Evolutionary conservation across 352 stramenopile species (phyloP).

Genomic region (Phytophthora nicotianae): DNA sequence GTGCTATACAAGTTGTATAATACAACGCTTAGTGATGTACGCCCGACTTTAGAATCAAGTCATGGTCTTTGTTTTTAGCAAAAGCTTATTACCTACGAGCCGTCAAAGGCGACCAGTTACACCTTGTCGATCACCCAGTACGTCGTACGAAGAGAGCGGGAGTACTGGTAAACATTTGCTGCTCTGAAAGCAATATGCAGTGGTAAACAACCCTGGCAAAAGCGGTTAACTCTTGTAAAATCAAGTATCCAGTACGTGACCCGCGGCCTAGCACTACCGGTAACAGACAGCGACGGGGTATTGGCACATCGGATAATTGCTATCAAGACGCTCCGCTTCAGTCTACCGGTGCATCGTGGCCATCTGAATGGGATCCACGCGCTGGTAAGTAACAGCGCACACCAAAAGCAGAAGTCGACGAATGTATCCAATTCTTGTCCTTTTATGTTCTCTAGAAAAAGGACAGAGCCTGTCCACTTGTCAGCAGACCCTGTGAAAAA

Average conservation of each 20-base stretch:
- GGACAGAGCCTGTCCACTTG: slow-evolving; percentile 12
- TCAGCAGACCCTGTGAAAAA: slow-evolving; percentile 11
- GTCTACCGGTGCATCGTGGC: slow-evolving; percentile 9
- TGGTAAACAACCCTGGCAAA: slow-evolving; percentile 3
- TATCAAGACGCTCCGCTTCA: slow-evolving; percentile 7
- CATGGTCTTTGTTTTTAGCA: too few relatives aligned
- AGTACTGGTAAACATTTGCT: slow-evolving; percentile 6
- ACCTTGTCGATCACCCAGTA: too few relatives aligned
- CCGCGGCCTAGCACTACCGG: too few relatives aligned
- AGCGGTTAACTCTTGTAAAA: neutral
- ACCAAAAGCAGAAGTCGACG: slow-evolving; percentile 15
- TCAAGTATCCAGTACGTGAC: neutral
- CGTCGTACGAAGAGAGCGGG: neutral
- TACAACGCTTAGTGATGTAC: too few relatives aligned
- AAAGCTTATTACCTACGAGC: too few relatives aligned
- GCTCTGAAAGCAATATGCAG: neutral
- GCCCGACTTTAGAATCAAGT: neutral
- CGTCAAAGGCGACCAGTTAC: too few relatives aligned
- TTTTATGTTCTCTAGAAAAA: slow-evolving; percentile 10
- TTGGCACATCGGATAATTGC: neutral
- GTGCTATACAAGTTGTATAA: neutral
- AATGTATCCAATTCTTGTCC: slow-evolving; percentile 28
- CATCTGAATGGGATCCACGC: slow-evolving; percentile 12
- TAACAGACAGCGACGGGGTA: neutral
- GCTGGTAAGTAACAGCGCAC: slow-evolving; percentile 23